phyloP scores from a whole-genome alignment of 164 flowering plant genomes.

The Aristolochia californica region DNA sequence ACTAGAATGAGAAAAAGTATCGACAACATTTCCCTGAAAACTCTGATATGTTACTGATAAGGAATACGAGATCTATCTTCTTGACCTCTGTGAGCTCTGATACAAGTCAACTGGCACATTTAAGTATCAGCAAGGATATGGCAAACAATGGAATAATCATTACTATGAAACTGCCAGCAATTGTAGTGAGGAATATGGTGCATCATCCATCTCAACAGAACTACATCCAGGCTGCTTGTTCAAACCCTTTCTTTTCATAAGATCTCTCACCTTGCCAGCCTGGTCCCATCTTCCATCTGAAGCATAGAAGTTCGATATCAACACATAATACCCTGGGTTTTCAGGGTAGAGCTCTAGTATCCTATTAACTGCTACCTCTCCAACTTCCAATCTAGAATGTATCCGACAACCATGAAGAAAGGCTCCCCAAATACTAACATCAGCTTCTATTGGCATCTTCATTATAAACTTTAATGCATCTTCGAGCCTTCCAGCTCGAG shows the following conservation, averaged over 20 bases:
- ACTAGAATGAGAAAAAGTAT: too few relatives aligned
- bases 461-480: slow-evolving; percentile 56
- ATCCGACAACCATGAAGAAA: slow-evolving; percentile 68
- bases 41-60: too few relatives aligned
- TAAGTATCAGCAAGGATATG: too few relatives aligned
- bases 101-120: too few relatives aligned
- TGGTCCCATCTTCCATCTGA: slow-evolving; percentile 49
- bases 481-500: slow-evolving; percentile 59
- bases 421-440: slow-evolving; percentile 43
- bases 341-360: slow-evolving; percentile 51
- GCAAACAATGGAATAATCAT: background rate
- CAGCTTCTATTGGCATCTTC: slow-evolving; percentile 49
- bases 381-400: slow-evolving; percentile 54
- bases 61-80: too few relatives aligned
- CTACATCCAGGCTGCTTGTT: slow-evolving; percentile 51
- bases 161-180: slow-evolving; percentile 9
- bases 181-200: slow-evolving; percentile 7
- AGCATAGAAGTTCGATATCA: slow-evolving; percentile 48
- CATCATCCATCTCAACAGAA: slow-evolving; percentile 26
- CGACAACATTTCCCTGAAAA: too few relatives aligned
- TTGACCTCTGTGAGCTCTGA: too few relatives aligned
- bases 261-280: slow-evolving; percentile 34
- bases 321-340: slow-evolving; percentile 48
- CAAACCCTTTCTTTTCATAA: slow-evolving; percentile 50
- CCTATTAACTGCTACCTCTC: slow-evolving; percentile 38